Evolutionary conservation across 2,329 filamentous ascomycete species (phyloP).

Genomic region (Fusarium sp.): DNA sequence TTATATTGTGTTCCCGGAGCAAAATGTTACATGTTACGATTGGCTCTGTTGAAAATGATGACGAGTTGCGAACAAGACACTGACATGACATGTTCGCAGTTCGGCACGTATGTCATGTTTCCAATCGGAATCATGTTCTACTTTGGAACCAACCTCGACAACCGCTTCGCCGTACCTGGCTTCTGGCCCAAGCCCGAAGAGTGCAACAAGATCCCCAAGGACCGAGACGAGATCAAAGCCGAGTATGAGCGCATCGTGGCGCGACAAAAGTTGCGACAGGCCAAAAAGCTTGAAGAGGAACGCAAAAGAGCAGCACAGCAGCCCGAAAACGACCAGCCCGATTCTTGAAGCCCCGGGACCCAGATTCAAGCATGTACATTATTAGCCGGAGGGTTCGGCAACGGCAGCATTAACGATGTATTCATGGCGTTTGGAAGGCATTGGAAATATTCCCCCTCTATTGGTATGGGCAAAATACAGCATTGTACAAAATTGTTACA

Average conservation of each 20-base stretch:
- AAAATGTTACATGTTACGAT: background rate
- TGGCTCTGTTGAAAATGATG: background rate
- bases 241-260: conserved; percentile 80
- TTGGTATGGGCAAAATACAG: conserved; percentile 23
- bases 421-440: conserved; percentile 44
- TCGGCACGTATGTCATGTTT: conserved; percentile 98
- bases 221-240: conserved; percentile 82
- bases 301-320: conserved; percentile 43
- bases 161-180: conserved; percentile 85
- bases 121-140: conserved; percentile 99
- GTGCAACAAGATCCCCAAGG: conserved; percentile 80
- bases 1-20: background rate
- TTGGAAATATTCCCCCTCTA: conserved; percentile 34
- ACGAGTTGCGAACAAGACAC: background rate
- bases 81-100: conserved; percentile 64
- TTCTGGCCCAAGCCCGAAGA: conserved; percentile 93
- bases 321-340: conserved; percentile 18
- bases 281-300: conserved; percentile 54
- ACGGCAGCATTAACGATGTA: conserved; percentile 27
- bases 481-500: conserved; percentile 40
- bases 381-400: conserved; percentile 18
- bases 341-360: conserved; percentile 26
- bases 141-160: conserved; percentile 97
- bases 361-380: conserved; percentile 37
- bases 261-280: conserved; percentile 79